Evolutionary conservation across 352 stramenopile species (phyloP).

Genomic region (Globisporangium polare): DNA sequence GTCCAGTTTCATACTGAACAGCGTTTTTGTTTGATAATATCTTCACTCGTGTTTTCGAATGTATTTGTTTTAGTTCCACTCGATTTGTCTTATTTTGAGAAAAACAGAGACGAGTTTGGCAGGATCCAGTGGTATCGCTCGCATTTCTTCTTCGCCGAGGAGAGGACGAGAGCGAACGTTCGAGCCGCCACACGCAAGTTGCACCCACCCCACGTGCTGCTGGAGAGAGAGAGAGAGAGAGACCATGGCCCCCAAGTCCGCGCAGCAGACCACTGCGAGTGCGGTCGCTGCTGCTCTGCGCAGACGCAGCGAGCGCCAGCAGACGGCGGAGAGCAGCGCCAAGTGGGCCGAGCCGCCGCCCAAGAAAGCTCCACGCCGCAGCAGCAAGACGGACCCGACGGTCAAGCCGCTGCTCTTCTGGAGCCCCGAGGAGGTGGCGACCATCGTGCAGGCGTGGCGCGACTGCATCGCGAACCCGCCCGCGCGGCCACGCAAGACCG

Average conservation of each 20-base stretch:
- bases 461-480: constrained; percentile 10
- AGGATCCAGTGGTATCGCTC: too few relatives aligned
- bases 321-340: neutral
- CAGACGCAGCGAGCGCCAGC: constrained; percentile 11
- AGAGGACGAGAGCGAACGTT: neutral
- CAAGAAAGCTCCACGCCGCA: constrained; percentile 7
- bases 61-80: too few relatives aligned
- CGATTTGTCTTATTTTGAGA: too few relatives aligned
- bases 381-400: constrained; percentile 15
- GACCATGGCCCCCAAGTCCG: neutral
- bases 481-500: neutral
- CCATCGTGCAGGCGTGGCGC: constrained; percentile 11
- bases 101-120: too few relatives aligned
- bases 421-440: constrained; percentile 11
- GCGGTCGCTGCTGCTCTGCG: neutral
- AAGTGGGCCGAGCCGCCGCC: too few relatives aligned
- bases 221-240: neutral
- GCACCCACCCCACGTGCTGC: too few relatives aligned
- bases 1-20: too few relatives aligned
- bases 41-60: too few relatives aligned
- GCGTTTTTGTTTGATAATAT: too few relatives aligned
- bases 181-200: neutral
- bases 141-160: too few relatives aligned
- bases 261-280: neutral
- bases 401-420: constrained; percentile 17